These are phyloP conservation scores for Microcyclospora pomicola DNA, from an alignment of 2,329 filamentous ascomycete species.

Conservation along the genomic window DNA sequence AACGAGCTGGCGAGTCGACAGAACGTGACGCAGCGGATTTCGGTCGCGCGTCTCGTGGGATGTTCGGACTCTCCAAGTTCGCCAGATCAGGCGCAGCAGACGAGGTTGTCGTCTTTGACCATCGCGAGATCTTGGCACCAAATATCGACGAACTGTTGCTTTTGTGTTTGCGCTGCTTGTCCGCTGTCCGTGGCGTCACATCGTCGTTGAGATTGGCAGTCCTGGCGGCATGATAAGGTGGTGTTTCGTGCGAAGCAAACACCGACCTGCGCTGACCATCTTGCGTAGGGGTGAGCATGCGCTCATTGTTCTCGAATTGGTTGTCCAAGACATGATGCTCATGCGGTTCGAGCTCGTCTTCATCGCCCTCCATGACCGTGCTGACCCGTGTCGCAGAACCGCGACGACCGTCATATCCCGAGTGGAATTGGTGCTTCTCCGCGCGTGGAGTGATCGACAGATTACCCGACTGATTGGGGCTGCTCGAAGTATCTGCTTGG, in stretches of 20 bases:
- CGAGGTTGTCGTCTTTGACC: slow-evolving; percentile 92
- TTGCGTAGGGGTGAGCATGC: slow-evolving; percentile 46
- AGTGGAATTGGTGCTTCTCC: slow-evolving; percentile 29
- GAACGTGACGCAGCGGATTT: slow-evolving; percentile 58
- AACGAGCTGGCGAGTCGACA: slow-evolving; percentile 29
- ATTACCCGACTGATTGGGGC: slow-evolving; percentile 62
- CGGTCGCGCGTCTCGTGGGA: slow-evolving; percentile 30
- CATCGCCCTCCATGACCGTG: slow-evolving; percentile 73
- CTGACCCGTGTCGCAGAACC: slow-evolving; percentile 69
- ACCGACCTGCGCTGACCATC: slow-evolving; percentile 31
- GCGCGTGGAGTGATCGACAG: slow-evolving; percentile 27
- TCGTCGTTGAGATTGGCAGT: slow-evolving; percentile 48
- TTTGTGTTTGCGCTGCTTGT: slow-evolving; percentile 78
- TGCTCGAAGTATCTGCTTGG: slow-evolving; percentile 59
- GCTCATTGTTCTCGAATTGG: slow-evolving; percentile 46
- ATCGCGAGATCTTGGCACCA: slow-evolving; percentile 70
- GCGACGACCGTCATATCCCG: slow-evolving; percentile 38
- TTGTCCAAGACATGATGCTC: slow-evolving; percentile 33
- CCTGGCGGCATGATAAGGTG: slow-evolving; percentile 37
- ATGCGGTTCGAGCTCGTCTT: slow-evolving; percentile 59
- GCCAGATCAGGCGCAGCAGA: slow-evolving; percentile 47
- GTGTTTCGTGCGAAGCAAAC: slow-evolving; percentile 27
- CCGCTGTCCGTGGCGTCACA: slow-evolving; percentile 61
- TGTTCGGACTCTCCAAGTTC: slow-evolving; percentile 16
- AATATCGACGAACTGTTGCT: slow-evolving; percentile 69